Evolutionary conservation across 345 rosid genomes (phyloP).

Genomic region (Eucalyptus albens): DNA sequence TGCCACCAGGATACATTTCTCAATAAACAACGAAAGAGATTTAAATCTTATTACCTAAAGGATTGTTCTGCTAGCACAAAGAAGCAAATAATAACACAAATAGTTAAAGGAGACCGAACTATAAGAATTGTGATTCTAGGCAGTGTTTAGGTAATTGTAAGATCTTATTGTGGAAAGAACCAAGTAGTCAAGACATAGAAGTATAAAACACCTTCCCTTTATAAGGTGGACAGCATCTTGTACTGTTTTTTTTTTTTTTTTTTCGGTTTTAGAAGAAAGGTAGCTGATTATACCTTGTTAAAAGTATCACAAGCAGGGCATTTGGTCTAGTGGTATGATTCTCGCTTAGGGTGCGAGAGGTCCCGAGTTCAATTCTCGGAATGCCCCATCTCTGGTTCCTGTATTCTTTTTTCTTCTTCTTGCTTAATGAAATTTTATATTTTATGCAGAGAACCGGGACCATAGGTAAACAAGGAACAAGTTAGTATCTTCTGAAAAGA

Average conservation of each 20-base stretch:
- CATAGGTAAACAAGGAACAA: not conserved
- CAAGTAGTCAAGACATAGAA: not conserved
- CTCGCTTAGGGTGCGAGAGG: conserved; percentile 94
- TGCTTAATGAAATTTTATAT: not conserved
- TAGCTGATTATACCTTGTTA: not conserved
- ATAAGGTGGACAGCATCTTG: not conserved
- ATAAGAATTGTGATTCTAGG: not conserved
- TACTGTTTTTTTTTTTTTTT: not conserved
- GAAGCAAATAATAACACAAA: not conserved
- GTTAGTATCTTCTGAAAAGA: not conserved
- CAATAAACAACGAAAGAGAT: not conserved
- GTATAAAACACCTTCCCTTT: not conserved
- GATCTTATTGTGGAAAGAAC: not conserved
- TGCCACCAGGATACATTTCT: not conserved
- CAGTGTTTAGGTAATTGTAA: not conserved
- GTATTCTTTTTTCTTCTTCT: not conserved
- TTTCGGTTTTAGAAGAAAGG: not conserved
- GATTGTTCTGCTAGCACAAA: not conserved
- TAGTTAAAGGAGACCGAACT: not conserved
- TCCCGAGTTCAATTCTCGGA: conserved; percentile 16
- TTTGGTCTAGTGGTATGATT: conserved; percentile 93
- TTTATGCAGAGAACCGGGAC: not conserved
- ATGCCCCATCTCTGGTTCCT: not conserved
- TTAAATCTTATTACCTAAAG: not conserved
- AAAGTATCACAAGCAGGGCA: conserved; percentile 15